These are phyloP conservation scores for Aegilops umbellulata DNA, from an alignment of 176 grass and related monocot genomes.

Conservation along the genomic window DNA sequence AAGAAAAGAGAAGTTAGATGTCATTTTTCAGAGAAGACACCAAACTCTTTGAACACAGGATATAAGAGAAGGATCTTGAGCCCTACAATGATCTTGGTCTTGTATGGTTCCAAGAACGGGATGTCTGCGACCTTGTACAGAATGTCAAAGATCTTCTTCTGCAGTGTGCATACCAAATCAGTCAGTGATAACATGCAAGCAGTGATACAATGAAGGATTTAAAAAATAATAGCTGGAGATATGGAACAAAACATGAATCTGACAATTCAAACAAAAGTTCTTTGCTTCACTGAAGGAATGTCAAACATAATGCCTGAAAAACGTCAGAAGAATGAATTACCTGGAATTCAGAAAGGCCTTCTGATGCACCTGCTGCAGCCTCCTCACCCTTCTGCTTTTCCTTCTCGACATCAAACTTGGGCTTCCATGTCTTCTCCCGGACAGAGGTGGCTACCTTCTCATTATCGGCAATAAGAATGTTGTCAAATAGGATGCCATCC, in stretches of 20 bases:
- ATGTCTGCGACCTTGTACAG: slow-evolving; percentile 81
- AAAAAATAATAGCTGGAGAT: background rate
- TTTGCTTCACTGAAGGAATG: background rate
- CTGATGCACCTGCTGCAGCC: slow-evolving; percentile 45
- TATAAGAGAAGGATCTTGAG: background rate
- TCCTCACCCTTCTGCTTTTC: slow-evolving; percentile 90
- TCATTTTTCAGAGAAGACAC: background rate
- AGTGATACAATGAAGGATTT: background rate
- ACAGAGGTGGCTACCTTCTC: slow-evolving; percentile 79
- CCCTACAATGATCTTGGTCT: slow-evolving; percentile 88
- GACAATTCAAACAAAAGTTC: background rate
- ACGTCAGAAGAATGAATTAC: slow-evolving; percentile 30
- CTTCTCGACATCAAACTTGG: slow-evolving; percentile 89
- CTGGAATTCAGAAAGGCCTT: slow-evolving; percentile 73
- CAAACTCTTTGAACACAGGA: background rate
- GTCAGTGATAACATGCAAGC: slow-evolving; percentile 20
- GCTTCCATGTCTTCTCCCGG: slow-evolving; percentile 83
- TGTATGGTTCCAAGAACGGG: slow-evolving; percentile 81
- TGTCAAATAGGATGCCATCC: slow-evolving; percentile 93
- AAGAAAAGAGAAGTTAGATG: background rate
- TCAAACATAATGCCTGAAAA: background rate
- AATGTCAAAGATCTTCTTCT: slow-evolving; percentile 90
- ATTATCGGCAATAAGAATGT: slow-evolving; percentile 79
- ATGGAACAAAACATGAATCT: background rate
- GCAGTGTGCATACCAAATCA: slow-evolving; percentile 25